Evolutionary conservation across 208 protist genomes (phyloP), one percentile per base, ranked within the genome.

Genomic region (Trypanosoma vivax): DNA sequence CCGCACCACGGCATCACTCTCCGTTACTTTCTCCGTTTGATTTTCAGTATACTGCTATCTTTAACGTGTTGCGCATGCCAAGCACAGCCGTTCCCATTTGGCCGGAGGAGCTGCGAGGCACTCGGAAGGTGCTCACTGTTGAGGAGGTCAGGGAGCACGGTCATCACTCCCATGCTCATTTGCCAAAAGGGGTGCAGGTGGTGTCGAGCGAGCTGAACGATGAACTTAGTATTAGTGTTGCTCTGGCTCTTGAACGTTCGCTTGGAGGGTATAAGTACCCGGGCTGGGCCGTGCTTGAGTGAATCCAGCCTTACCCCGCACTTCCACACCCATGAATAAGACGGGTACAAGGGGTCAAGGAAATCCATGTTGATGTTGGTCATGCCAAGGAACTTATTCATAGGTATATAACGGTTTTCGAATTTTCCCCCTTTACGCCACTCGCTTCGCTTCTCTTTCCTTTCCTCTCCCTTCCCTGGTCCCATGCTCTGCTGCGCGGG

Each of bases 31-130:
- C 74, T 38, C 74, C 81, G 2, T 83, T 93, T 25, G 70, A 88
- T 59, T 93, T 88, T 41, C 79, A 88, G 58, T 93, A 93, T 77
- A 87, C 81, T 21, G 85, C 85, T 1, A 77, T 71, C 39, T 93
- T 93, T 61, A 93, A 93, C 47, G 81, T 87, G 34, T 62, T 90
- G 54, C 85, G 83, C 62, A 70, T 89, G 54, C 85, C 85, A 2
- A 76, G 74, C 27, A 88, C 76, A 27, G 77, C 76, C 3, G 79
- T 74, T 47, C 85, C 85, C 0, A 65, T 90, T 7, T 93, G 85
- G 82, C 19, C 30, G 11, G 53, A 53, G n/a, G 64, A 75, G 6
- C 40, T 77, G 24, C 63, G 51, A 29, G 33, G 23, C 14, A 50
- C 49, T 25, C 41, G 38, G 5, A 66, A 16, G 10, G 51, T 64